Percentiles rank a stretch among this genome's conserved stretches.
These are phyloP conservation scores for Kluyveromyces siamensis DNA, from an alignment of 805 yeast species.

Conservation along the genomic window DNA sequence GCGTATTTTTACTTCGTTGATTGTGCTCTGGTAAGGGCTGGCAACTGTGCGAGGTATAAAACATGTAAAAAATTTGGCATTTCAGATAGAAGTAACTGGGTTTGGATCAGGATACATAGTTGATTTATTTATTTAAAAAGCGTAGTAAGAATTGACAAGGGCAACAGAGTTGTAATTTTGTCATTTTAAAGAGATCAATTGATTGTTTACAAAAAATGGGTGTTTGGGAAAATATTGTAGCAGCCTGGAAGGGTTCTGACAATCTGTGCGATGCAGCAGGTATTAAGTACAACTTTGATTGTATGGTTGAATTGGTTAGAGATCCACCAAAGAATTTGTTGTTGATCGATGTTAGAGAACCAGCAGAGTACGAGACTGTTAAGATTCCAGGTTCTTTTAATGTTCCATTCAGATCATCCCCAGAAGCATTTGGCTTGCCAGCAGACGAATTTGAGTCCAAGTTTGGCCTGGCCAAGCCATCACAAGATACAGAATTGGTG, in stretches of 20 bases:
- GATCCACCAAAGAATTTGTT: conserved; percentile 37
- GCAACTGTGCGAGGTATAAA: too few species aligned
- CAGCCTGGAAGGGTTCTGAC: conserved; percentile 23
- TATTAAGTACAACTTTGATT: conserved; percentile 42
- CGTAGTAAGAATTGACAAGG: too few species aligned
- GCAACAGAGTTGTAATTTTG: too few species aligned
- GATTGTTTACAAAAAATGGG: background rate
- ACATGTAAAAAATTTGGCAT: too few species aligned
- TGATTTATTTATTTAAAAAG: too few species aligned
- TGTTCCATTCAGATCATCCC: conserved; percentile 74
- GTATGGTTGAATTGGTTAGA: conserved; percentile 38
- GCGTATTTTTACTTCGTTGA: too few species aligned
- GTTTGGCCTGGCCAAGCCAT: conserved; percentile 72
- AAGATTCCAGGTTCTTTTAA: conserved; percentile 77
- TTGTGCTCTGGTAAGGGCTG: too few species aligned
- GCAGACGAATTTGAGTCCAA: conserved; percentile 60
- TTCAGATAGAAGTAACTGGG: too few species aligned
- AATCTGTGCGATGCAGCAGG: conserved; percentile 23
- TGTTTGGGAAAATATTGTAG: conserved; percentile 19
- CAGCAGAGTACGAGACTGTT: conserved; percentile 59
- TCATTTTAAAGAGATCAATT: background rate
- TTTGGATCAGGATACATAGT: too few species aligned
- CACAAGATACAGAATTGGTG: conserved; percentile 49
- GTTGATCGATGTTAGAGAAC: conserved; percentile 81
- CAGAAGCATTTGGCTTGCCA: conserved; percentile 71